Evolutionary conservation across 371 early-diverging fungal species (phyloP).

Genomic region (Circinella umbellata): DNA sequence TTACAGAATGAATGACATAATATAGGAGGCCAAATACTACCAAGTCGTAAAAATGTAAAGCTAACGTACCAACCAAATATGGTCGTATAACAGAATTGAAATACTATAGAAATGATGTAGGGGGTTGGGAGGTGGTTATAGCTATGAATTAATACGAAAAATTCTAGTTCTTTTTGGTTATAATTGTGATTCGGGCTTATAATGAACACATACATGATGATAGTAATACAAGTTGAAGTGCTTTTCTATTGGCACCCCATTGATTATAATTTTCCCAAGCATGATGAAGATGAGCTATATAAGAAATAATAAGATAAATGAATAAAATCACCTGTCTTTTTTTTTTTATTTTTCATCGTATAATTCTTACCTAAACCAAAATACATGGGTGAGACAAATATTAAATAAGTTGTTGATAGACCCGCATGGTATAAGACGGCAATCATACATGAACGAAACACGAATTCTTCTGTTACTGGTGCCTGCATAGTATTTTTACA

Average conservation of each 20-base stretch:
- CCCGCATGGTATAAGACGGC: slow-evolving; percentile 50
- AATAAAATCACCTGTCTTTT: not conserved
- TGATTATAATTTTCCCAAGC: slow-evolving; percentile 53
- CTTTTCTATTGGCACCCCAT: slow-evolving; percentile 34
- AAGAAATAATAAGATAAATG: not conserved
- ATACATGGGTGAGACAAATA: slow-evolving; percentile 62
- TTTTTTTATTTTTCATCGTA: not conserved
- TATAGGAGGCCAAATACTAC: slow-evolving; percentile 44
- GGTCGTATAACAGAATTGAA: slow-evolving; percentile 69
- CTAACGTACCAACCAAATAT: slow-evolving; percentile 76
- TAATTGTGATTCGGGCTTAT: too few species aligned
- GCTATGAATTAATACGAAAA: not conserved
- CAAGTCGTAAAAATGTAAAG: slow-evolving; percentile 58
- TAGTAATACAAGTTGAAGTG: slow-evolving; percentile 40
- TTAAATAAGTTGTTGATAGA: slow-evolving; percentile 33
- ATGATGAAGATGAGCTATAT: slow-evolving; percentile 67
- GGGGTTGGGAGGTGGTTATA: too few species aligned
- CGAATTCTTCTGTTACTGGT: slow-evolving; percentile 71
- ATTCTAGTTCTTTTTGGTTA: not conserved
- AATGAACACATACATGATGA: slow-evolving; percentile 28
- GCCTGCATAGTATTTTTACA: slow-evolving; percentile 38
- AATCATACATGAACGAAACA: slow-evolving; percentile 70
- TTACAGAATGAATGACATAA: slow-evolving; percentile 70
- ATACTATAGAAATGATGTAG: slow-evolving; percentile 28
- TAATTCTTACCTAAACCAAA: slow-evolving; percentile 66